Evolutionary conservation across 768 basidiomycete genomes (phyloP).

Genomic region (Boletus tomentosulus): DNA sequence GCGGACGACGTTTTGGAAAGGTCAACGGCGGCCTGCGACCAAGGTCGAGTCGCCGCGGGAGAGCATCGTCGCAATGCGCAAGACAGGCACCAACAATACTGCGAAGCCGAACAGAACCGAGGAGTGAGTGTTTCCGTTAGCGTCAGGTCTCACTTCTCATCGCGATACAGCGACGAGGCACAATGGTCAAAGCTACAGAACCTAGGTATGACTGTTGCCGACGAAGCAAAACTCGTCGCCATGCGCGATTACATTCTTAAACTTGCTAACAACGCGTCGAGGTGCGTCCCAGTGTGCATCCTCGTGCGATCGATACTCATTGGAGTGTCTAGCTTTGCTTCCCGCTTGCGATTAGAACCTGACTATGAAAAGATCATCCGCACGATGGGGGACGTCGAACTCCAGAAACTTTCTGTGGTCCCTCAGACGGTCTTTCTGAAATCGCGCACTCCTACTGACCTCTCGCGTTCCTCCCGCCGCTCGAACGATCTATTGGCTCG

Average conservation of each 20-base stretch:
- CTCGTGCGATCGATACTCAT: slow-evolving; percentile 2
- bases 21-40: slow-evolving; percentile 39
- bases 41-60: slow-evolving; percentile 70
- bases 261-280: slow-evolving; percentile 73
- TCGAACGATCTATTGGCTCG: slow-evolving; percentile 40
- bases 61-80: slow-evolving; percentile 63
- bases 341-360: slow-evolving; percentile 57
- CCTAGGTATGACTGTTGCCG: slow-evolving; percentile 76
- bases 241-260: slow-evolving; percentile 88
- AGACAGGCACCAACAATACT: slow-evolving; percentile 36
- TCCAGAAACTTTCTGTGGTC: slow-evolving; percentile 85
- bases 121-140: slow-evolving; percentile 50
- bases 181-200: slow-evolving; percentile 79
- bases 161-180: slow-evolving; percentile 59
- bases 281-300: slow-evolving; percentile 39
- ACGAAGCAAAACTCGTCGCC: slow-evolving; percentile 83
- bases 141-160: background rate
- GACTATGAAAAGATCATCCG: slow-evolving; percentile 63
- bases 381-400: slow-evolving; percentile 62
- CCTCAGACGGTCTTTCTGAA: slow-evolving; percentile 90
- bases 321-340: slow-evolving; percentile 51
- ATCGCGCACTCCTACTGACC: slow-evolving; percentile 37
- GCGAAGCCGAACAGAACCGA: slow-evolving; percentile 59
- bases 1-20: slow-evolving; percentile 76
- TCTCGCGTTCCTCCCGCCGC: slow-evolving; percentile 39